phyloP scores from a whole-genome alignment of 2,329 filamentous ascomycete genomes.

The Trichoderma sp. region DNA sequence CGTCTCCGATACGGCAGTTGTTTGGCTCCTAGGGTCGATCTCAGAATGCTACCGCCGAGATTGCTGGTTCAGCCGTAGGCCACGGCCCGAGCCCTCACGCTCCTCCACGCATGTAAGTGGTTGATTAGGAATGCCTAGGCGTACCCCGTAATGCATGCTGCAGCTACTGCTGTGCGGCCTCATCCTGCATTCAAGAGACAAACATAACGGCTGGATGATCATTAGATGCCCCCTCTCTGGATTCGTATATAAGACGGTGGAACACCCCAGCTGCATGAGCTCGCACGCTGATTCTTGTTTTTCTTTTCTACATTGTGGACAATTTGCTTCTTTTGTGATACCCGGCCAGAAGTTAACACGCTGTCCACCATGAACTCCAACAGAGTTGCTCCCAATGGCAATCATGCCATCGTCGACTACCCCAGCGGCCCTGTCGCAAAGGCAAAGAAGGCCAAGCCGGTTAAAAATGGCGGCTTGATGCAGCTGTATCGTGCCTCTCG shows the following conservation, averaged over 20 bases:
- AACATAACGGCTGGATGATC: neutral
- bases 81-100: constrained; percentile 24
- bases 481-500: constrained; percentile 50
- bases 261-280: neutral
- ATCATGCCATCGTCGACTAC: constrained; percentile 27
- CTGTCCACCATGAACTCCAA: constrained; percentile 31
- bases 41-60: constrained; percentile 10
- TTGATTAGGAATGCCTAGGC: neutral
- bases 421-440: constrained; percentile 16
- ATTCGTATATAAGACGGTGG: constrained; percentile 19
- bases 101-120: constrained; percentile 6
- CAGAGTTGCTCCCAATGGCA: constrained; percentile 30
- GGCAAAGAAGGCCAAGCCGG: constrained; percentile 23
- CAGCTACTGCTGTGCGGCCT: neutral
- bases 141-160: neutral
- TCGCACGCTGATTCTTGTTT: neutral
- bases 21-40: constrained; percentile 20
- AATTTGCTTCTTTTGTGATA: constrained; percentile 2
- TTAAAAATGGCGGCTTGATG: constrained; percentile 33
- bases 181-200: neutral
- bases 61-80: constrained; percentile 10
- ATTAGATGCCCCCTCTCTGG: neutral
- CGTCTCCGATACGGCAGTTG: neutral
- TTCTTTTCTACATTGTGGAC: neutral
- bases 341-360: constrained; percentile 16